These are phyloP conservation scores for Phaeosphaeriaceae sp. DNA, from an alignment of 2,329 filamentous ascomycete species.

Conservation along the genomic window DNA sequence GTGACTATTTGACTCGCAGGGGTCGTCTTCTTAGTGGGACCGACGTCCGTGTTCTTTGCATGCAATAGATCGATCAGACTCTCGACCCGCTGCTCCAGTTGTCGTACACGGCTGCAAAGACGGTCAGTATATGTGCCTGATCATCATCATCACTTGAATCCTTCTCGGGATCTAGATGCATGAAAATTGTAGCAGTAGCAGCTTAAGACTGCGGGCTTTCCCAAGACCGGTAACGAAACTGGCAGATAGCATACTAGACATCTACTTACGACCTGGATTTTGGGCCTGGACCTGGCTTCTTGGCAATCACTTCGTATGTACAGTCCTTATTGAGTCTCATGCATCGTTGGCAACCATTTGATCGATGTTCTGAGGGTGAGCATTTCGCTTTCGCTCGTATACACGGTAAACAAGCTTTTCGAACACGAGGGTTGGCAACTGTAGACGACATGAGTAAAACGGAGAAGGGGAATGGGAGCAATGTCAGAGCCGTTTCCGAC, in stretches of 20 bases:
- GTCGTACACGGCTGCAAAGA: constrained; percentile 25
- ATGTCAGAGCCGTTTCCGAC: constrained; percentile 4
- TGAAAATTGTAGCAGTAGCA: neutral
- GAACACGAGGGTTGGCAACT: constrained; percentile 10
- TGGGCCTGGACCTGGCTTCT: constrained; percentile 17
- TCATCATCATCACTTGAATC: neutral
- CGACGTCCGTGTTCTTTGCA: constrained; percentile 1
- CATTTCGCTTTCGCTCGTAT: constrained; percentile 34
- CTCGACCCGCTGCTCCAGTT: constrained; percentile 34
- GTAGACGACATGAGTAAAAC: constrained; percentile 1
- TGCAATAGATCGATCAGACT: constrained; percentile 27
- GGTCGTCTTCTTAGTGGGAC: neutral
- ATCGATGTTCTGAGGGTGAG: constrained; percentile 18
- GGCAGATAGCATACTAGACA: neutral
- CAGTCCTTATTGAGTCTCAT: constrained; percentile 29
- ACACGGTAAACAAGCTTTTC: constrained; percentile 30
- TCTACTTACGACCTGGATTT: constrained; percentile 32
- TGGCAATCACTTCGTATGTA: constrained; percentile 19
- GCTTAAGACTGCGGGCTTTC: neutral
- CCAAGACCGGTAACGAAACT: neutral
- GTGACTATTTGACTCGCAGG: constrained; percentile 1
- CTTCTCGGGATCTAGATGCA: neutral
- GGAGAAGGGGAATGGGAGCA: neutral
- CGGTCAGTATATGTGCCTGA: neutral
- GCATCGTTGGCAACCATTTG: constrained; percentile 27